Percentiles rank a stretch among this genome's conserved stretches.
These are phyloP conservation scores for Dictyostelium discoideum DNA, from an alignment of 78 protist genomes.

Conservation along the genomic window DNA sequence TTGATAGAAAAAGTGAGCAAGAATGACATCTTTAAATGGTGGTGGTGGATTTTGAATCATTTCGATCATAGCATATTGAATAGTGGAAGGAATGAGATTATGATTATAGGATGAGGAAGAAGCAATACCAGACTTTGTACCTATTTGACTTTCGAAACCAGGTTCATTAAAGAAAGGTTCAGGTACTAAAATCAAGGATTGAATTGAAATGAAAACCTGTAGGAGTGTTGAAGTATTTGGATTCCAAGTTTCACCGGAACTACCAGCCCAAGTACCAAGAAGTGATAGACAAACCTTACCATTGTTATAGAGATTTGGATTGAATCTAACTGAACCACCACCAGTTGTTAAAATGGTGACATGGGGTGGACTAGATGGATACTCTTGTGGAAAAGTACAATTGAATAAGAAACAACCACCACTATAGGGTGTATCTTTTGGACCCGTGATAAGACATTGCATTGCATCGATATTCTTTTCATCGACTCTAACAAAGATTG, in stretches of 20 bases:
- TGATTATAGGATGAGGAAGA: conserved; percentile 47
- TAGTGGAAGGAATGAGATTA: conserved; percentile 53
- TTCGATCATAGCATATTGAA: conserved; percentile 81
- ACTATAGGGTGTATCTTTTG: conserved; percentile 78
- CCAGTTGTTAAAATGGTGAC: conserved; percentile 88
- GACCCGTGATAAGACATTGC: conserved; percentile 83
- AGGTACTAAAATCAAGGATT: conserved; percentile 85
- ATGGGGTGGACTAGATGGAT: conserved; percentile 86
- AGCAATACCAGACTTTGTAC: conserved; percentile 37
- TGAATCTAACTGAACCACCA: conserved; percentile 90
- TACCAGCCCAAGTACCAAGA: conserved; percentile 92
- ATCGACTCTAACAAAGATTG: conserved; percentile 79
- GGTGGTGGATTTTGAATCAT: conserved; percentile 63
- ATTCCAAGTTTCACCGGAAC: conserved; percentile 87
- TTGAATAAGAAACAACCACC: conserved; percentile 82
- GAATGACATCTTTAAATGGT: conserved; percentile 71
- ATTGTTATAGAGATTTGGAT: conserved; percentile 88
- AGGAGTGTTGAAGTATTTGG: conserved; percentile 83
- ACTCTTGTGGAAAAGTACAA: conserved; percentile 67
- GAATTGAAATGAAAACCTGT: conserved; percentile 90
- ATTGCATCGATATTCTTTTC: conserved; percentile 61
- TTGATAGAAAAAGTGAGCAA: conserved; percentile 67
- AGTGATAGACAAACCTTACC: conserved; percentile 88
- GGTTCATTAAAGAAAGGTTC: conserved; percentile 95
- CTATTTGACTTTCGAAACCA: conserved; percentile 87